phyloP scores from a whole-genome alignment of 768 basidiomycete species.

The Cubamyces sp. region DNA sequence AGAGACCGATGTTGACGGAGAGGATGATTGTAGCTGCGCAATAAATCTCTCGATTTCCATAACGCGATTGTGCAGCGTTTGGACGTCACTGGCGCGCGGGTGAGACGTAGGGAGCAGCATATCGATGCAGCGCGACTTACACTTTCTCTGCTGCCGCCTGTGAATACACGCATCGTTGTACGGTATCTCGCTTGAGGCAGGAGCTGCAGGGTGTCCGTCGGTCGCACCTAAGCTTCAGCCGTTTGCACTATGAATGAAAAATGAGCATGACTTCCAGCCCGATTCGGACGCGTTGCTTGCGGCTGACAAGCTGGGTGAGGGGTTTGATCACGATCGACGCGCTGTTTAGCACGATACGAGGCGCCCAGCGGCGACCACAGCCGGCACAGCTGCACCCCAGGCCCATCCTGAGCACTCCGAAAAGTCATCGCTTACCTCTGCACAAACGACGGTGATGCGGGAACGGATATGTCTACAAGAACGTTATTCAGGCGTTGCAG shows the following conservation, averaged over 20 bases:
- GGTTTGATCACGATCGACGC: background rate
- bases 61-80: slow-evolving; percentile 81
- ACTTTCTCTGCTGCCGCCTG: slow-evolving; percentile 87
- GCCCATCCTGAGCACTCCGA: too few species aligned
- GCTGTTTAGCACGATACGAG: background rate
- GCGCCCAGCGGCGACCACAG: background rate
- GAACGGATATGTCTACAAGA: slow-evolving; percentile 66
- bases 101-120: background rate
- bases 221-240: slow-evolving; percentile 86
- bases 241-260: slow-evolving; percentile 67
- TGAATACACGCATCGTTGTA: slow-evolving; percentile 73
- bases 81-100: slow-evolving; percentile 59
- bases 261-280: background rate
- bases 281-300: background rate
- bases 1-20: slow-evolving; percentile 26
- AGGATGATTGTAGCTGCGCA: slow-evolving; percentile 46
- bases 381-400: background rate
- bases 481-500: slow-evolving; percentile 17
- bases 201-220: slow-evolving; percentile 75
- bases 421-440: slow-evolving; percentile 56
- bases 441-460: slow-evolving; percentile 79
- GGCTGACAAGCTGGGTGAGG: background rate
- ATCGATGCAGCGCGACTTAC: slow-evolving; percentile 43
- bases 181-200: slow-evolving; percentile 79
- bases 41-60: slow-evolving; percentile 69